Evolutionary conservation across 1,139 yeast genomes (phyloP).

Genomic region (Suhomyces coccinellae): DNA sequence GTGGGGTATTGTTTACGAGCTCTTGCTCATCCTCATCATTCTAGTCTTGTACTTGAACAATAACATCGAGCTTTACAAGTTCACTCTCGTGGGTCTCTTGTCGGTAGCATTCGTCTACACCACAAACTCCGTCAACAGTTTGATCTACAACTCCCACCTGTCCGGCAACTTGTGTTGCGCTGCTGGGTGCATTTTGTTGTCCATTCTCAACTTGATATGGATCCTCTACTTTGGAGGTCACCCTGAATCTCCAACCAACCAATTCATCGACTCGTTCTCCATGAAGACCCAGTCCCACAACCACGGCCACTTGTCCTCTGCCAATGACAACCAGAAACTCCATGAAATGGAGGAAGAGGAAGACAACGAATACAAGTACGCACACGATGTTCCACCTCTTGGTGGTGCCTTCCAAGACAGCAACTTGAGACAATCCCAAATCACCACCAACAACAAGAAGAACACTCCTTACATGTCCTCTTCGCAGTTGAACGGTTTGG

Average conservation of each 20-base stretch:
- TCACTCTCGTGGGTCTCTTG: constrained; percentile 57
- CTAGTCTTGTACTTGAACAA: constrained; percentile 65
- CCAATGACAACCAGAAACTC: constrained; percentile 20
- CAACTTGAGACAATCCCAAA: constrained; percentile 40
- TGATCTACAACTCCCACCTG: constrained; percentile 67
- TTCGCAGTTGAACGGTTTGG: constrained; percentile 59
- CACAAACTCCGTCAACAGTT: constrained; percentile 76
- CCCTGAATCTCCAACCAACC: constrained; percentile 75
- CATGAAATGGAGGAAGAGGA: constrained; percentile 34
- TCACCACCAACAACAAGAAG: constrained; percentile 29
- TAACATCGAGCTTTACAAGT: constrained; percentile 69
- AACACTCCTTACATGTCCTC: constrained; percentile 52
- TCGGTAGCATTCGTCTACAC: constrained; percentile 76
- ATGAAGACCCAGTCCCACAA: constrained; percentile 30
- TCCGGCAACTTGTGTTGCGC: constrained; percentile 80
- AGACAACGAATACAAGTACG: constrained; percentile 31
- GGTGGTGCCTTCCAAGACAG: constrained; percentile 32
- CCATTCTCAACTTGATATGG: constrained; percentile 82
- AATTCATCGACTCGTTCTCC: constrained; percentile 78
- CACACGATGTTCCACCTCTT: constrained; percentile 26
- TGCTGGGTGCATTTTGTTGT: constrained; percentile 84
- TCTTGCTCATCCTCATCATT: constrained; percentile 57
- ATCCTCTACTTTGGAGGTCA: constrained; percentile 83
- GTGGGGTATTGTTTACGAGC: constrained; percentile 95
- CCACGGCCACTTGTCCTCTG: constrained; percentile 35